Conservation (phyloP, 1,284 basidiomycete genomes). For the Ustilago sp. region DNA sequence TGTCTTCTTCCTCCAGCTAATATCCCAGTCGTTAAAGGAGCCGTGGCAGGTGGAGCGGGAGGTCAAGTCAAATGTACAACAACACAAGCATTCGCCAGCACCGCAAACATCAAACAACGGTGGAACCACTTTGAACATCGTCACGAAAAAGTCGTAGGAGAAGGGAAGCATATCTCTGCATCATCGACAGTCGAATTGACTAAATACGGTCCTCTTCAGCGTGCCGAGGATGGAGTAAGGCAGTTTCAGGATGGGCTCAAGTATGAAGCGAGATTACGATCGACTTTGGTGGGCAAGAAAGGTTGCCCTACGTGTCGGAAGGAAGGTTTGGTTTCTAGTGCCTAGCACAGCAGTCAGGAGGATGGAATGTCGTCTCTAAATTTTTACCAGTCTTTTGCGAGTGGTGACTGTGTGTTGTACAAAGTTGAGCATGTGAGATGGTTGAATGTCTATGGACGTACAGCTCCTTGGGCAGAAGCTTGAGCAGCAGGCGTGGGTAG, state of each 20-base stretch:
- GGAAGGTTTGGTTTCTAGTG: slow-evolving; percentile 15
- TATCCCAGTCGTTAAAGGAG: slow-evolving; percentile 16
- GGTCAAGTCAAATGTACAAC: slow-evolving; percentile 24
- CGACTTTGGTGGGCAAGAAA: slow-evolving; percentile 27
- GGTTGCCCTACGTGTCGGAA: slow-evolving; percentile 44
- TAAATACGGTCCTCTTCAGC: slow-evolving; percentile 38
- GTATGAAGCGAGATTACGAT: slow-evolving; percentile 46
- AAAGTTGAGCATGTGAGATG: neutral
- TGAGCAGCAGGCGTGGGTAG: slow-evolving; percentile 29
- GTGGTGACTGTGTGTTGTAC: neutral
- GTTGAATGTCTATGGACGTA: neutral
- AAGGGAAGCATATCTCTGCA: slow-evolving; percentile 8
- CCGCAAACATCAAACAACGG: slow-evolving; percentile 22
- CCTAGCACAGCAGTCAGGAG: neutral
- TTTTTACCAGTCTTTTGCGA: neutral
- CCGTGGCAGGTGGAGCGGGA: neutral
- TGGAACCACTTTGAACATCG: slow-evolving; percentile 26
- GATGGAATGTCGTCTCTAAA: neutral
- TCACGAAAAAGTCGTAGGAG: slow-evolving; percentile 1
- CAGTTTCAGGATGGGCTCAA: slow-evolving; percentile 38
- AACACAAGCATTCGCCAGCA: slow-evolving; percentile 39
- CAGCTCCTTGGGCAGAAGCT: slow-evolving; percentile 15
- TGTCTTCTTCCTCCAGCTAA: slow-evolving; percentile 47
- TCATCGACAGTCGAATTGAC: slow-evolving; percentile 17
- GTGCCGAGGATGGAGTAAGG: slow-evolving; percentile 20